Percentiles rank a stretch among this genome's conserved stretches.
These are phyloP conservation scores for Scutellaria baicalensis DNA, from an alignment of 257 asterid species.

Conservation along the genomic window DNA sequence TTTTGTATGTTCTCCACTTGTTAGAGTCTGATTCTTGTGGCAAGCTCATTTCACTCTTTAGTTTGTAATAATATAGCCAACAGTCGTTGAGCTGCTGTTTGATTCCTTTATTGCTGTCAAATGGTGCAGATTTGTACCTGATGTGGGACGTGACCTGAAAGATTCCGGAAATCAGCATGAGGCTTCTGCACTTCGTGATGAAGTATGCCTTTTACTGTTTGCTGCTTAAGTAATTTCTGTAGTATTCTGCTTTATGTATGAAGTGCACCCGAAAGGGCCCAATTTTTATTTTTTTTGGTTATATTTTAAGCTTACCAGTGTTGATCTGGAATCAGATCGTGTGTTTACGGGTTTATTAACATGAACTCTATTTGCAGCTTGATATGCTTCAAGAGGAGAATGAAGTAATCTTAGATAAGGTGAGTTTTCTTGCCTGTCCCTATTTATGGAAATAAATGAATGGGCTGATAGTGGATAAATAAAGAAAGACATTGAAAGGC, in stretches of 20 bases:
- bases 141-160: conserved; percentile 61
- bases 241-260: background rate
- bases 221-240: conserved; percentile 12
- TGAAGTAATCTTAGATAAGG: conserved; percentile 79
- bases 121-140: conserved; percentile 59
- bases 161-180: conserved; percentile 71
- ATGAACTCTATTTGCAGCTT: conserved; percentile 56
- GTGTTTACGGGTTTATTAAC: conserved; percentile 12
- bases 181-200: conserved; percentile 93
- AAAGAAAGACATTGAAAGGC: background rate
- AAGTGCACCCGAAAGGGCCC: background rate
- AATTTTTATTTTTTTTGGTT: too few species aligned
- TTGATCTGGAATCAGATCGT: background rate
- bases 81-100: background rate
- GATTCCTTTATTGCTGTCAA: conserved; percentile 15
- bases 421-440: conserved; percentile 25
- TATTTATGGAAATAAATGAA: background rate
- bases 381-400: conserved; percentile 98
- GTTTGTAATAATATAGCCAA: background rate
- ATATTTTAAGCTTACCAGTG: background rate
- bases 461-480: background rate
- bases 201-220: conserved; percentile 43
- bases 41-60: background rate
- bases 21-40: background rate
- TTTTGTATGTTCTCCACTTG: background rate